A percentile compares a stretch with the other conserved stretches of the same genome.
Conservation (phyloP, 805 yeast genomes). For the Groenewaldozyma salmanticensis region DNA sequence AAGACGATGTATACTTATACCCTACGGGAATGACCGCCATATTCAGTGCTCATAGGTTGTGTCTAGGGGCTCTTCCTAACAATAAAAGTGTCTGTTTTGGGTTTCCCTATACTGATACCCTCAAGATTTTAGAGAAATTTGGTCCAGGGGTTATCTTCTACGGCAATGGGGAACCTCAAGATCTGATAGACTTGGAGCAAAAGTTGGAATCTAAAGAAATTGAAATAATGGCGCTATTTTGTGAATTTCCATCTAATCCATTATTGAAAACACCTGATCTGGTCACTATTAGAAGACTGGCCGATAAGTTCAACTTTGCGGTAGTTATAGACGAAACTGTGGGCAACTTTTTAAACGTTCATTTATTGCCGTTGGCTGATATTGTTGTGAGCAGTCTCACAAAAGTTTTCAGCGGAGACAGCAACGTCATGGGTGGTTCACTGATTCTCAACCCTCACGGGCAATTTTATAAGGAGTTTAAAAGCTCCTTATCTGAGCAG, state of each 20-base stretch:
- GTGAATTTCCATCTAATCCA: slow-evolving; percentile 97
- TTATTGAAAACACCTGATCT: slow-evolving; percentile 77
- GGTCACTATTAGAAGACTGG: slow-evolving; percentile 49
- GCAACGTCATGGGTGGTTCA: slow-evolving; percentile 93
- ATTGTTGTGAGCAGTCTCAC: slow-evolving; percentile 80
- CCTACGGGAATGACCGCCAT: slow-evolving; percentile 94
- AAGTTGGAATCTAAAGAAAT: slow-evolving; percentile 49
- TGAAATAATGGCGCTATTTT: slow-evolving; percentile 64
- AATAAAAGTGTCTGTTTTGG: slow-evolving; percentile 85
- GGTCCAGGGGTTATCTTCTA: slow-evolving; percentile 86
- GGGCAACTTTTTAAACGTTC: slow-evolving; percentile 80
- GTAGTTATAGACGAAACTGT: slow-evolving; percentile 91
- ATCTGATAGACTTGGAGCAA: slow-evolving; percentile 51
- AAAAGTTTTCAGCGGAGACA: slow-evolving; percentile 87
- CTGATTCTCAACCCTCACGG: slow-evolving; percentile 66
- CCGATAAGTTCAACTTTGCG: slow-evolving; percentile 62
- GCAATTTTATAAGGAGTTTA: slow-evolving; percentile 39
- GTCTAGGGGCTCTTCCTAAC: slow-evolving; percentile 19
- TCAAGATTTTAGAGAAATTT: slow-evolving; percentile 75
- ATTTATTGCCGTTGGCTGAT: slow-evolving; percentile 76
- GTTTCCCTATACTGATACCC: slow-evolving; percentile 90
- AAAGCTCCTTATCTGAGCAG: slow-evolving; percentile 41
- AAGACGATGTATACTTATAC: slow-evolving; percentile 66
- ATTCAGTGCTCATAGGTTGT: slow-evolving; percentile 58
- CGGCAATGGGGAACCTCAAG: slow-evolving; percentile 70